Evolutionary conservation across 208 protist genomes (phyloP).

Genomic region (Vickermania ingenoplastis): DNA sequence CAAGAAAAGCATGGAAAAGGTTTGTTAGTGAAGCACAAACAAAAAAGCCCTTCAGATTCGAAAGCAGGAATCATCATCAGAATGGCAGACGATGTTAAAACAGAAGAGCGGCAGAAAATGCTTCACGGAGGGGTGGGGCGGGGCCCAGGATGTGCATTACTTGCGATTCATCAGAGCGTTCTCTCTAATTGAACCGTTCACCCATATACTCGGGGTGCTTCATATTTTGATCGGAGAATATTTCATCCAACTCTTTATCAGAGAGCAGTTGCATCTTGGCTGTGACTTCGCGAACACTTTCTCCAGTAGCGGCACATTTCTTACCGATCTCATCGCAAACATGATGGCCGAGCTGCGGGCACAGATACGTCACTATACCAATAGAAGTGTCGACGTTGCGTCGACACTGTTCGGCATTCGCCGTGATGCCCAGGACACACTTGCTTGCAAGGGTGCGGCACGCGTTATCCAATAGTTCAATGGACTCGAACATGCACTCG

Average conservation of each 20-base stretch:
- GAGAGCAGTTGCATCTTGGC: background rate
- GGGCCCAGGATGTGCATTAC: no score
- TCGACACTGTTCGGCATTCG: slow-evolving; percentile 49
- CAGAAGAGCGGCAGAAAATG: no score
- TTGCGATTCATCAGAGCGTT: no score
- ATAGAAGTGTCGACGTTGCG: slow-evolving; percentile 52
- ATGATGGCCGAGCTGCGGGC: slow-evolving; percentile 91
- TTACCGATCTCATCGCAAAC: slow-evolving; percentile 57
- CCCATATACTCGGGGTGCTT: slow-evolving; percentile 11
- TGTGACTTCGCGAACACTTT: slow-evolving; percentile 9
- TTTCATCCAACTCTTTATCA: slow-evolving; percentile 9
- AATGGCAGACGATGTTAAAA: no score
- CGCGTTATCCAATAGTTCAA: slow-evolving; percentile 66
- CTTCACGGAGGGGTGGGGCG: no score
- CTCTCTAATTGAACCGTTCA: slow-evolving; percentile 9
- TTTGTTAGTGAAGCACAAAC: no score
- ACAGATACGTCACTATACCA: slow-evolving; percentile 91
- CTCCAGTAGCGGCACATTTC: slow-evolving; percentile 22
- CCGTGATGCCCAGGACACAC: slow-evolving; percentile 72
- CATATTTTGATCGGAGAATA: slow-evolving; percentile 12
- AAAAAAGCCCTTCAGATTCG: no score
- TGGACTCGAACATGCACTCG: slow-evolving; percentile 43
- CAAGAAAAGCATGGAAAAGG: no score
- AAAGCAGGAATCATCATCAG: no score
- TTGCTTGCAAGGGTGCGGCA: slow-evolving; percentile 49